phyloP scores from a whole-genome alignment of 73 alveolate genomes.

The Tetrahymena thermophila region DNA sequence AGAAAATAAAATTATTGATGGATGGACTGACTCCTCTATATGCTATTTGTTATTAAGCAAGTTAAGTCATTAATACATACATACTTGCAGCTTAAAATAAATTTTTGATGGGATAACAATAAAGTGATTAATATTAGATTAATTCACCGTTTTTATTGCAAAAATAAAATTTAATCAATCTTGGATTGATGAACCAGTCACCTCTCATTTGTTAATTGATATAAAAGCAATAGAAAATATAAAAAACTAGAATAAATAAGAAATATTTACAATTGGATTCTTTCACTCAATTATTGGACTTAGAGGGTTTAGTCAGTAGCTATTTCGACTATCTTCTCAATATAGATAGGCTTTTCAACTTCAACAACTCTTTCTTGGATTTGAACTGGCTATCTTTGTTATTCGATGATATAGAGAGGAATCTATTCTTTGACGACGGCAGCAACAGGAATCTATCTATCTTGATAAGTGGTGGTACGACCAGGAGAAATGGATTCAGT shows the following conservation, averaged over 20 bases:
- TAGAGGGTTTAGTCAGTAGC: background rate
- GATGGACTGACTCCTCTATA: background rate
- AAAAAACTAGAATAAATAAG: background rate
- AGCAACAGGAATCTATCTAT: background rate
- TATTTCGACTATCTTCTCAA: background rate
- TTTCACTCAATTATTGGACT: background rate
- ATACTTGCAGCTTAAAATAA: background rate
- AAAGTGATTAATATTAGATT: background rate
- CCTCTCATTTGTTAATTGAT: background rate
- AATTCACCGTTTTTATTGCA: background rate
- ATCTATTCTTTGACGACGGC: background rate
- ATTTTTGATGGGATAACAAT: background rate
- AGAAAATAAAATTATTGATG: background rate
- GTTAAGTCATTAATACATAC: no score
- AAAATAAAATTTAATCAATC: background rate
- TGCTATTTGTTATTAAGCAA: no score
- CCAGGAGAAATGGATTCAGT: slow-evolving; percentile 1
- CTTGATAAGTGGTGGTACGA: background rate
- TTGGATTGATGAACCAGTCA: background rate
- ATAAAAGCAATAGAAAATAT: background rate
- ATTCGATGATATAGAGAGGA: background rate
- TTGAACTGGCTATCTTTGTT: background rate
- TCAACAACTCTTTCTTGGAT: background rate
- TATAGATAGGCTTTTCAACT: background rate
- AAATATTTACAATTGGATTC: background rate